Conservation (phyloP, 1,284 basidiomycete genomes). For the Moesziomyces antarcticus region DNA sequence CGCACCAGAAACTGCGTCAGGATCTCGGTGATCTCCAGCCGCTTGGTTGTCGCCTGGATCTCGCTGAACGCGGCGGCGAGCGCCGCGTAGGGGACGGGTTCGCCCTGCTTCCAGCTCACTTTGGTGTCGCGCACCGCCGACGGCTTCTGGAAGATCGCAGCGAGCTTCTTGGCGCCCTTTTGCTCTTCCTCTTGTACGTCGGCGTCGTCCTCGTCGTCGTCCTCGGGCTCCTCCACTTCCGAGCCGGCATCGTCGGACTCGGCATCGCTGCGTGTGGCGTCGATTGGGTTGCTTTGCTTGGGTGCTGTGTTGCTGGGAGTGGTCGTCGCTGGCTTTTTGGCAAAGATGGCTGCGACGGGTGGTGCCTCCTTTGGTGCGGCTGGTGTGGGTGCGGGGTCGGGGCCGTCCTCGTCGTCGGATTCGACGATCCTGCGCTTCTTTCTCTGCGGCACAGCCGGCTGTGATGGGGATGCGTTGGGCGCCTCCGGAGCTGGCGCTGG, state of each 20-base stretch:
- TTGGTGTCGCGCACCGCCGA: conserved; percentile 76
- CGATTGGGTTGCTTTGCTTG: conserved; percentile 48
- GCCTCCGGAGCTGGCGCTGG: not conserved
- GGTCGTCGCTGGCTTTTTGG: conserved; percentile 16
- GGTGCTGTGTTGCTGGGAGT: conserved; percentile 5
- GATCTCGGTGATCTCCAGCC: conserved; percentile 89
- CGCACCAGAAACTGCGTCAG: conserved; percentile 88
- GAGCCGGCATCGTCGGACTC: conserved; percentile 54
- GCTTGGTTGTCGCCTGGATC: conserved; percentile 95
- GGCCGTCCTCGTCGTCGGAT: conserved; percentile 62
- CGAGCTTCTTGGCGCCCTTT: conserved; percentile 46
- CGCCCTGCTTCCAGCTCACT: conserved; percentile 80
- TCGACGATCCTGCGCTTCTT: conserved; percentile 68
- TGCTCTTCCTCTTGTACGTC: conserved; percentile 51
- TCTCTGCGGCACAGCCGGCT: conserved; percentile 12
- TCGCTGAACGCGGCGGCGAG: conserved; percentile 86
- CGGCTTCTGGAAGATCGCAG: conserved; percentile 56
- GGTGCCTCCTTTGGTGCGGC: conserved; percentile 7
- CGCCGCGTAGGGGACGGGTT: conserved; percentile 90
- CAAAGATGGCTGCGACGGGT: conserved; percentile 31
- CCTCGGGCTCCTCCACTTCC: conserved; percentile 49
- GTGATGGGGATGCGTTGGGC: not conserved
- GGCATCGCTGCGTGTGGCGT: conserved; percentile 17
- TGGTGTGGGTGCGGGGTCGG: conserved; percentile 3
- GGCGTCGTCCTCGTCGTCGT: conserved; percentile 28